Percentiles rank a stretch among this genome's conserved stretches.
Evolutionary conservation across 495 filamentous ascomycete genomes (phyloP).

Genomic region (Pseudoneurospora amorphoporcata): DNA sequence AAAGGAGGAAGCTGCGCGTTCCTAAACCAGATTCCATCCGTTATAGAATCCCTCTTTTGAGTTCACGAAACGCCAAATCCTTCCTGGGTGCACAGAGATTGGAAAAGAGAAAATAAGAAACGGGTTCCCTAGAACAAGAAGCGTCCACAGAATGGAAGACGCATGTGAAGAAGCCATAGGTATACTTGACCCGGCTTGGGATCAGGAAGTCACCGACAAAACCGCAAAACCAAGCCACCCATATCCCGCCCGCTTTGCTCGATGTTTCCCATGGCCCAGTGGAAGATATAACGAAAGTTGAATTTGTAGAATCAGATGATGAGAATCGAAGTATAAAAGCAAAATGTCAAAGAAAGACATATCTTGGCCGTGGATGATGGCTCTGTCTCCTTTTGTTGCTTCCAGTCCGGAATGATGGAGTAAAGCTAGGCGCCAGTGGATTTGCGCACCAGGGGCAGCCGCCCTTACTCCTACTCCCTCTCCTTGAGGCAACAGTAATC

Average conservation of each 20-base stretch:
- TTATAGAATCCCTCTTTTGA: not conserved
- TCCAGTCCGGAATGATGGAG: not conserved
- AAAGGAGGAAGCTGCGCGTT: not conserved
- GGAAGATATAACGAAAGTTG: not conserved
- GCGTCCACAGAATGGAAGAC: not conserved
- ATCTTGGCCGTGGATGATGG: not conserved
- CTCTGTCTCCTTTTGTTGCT: not conserved
- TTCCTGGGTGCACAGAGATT: not conserved
- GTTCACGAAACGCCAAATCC: not conserved
- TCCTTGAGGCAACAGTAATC: not conserved
- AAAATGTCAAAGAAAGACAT: not conserved
- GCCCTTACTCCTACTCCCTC: not conserved
- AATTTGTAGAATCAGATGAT: not conserved
- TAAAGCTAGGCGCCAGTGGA: not conserved
- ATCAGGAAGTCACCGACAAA: not conserved
- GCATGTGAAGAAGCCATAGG: not conserved
- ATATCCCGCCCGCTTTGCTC: not conserved
- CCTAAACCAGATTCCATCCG: not conserved
- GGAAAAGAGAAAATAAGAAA: not conserved
- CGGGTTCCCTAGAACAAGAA: not conserved
- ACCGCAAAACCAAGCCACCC: not conserved
- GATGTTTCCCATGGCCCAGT: not conserved
- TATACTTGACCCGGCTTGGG: not conserved
- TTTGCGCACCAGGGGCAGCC: not conserved
- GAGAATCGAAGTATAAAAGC: not conserved